phyloP scores from a whole-genome alignment of 768 basidiomycete genomes.

The Suillus plorans region DNA sequence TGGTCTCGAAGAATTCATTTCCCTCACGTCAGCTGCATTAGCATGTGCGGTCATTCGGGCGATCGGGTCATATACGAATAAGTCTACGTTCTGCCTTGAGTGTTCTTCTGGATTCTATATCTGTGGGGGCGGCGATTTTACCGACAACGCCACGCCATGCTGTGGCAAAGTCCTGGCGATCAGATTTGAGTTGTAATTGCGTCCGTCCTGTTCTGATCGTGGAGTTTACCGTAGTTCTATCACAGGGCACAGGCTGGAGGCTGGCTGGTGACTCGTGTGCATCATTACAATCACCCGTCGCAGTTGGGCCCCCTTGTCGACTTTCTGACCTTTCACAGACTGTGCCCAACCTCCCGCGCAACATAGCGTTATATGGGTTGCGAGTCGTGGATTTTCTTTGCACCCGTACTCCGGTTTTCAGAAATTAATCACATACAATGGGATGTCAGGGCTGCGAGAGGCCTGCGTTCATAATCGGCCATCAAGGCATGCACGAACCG shows the following conservation, averaged over 20 bases:
- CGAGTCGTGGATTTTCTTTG: not conserved
- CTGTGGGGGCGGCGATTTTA: too few species aligned
- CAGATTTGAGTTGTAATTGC: not conserved
- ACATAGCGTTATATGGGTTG: not conserved
- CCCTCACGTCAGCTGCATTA: too few species aligned
- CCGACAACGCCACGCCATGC: too few species aligned
- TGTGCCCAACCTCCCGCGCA: not conserved
- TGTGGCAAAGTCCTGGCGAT: not conserved
- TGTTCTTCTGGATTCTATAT: too few species aligned
- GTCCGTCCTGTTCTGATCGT: not conserved
- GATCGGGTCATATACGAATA: too few species aligned
- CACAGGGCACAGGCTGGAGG: not conserved
- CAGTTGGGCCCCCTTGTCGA: not conserved
- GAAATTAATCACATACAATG: not conserved
- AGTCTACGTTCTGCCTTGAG: too few species aligned
- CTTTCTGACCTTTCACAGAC: not conserved
- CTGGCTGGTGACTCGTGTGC: not conserved
- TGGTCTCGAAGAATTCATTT: too few species aligned
- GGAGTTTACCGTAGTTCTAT: not conserved
- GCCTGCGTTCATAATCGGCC: not conserved
- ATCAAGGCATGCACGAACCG: not conserved
- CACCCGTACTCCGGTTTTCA: not conserved
- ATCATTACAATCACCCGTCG: not conserved
- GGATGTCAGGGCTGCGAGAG: not conserved
- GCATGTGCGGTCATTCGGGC: too few species aligned